These are phyloP conservation scores for Aspergillus sp. DNA, from an alignment of 2,329 filamentous ascomycete genomes.

Conservation along the genomic window DNA sequence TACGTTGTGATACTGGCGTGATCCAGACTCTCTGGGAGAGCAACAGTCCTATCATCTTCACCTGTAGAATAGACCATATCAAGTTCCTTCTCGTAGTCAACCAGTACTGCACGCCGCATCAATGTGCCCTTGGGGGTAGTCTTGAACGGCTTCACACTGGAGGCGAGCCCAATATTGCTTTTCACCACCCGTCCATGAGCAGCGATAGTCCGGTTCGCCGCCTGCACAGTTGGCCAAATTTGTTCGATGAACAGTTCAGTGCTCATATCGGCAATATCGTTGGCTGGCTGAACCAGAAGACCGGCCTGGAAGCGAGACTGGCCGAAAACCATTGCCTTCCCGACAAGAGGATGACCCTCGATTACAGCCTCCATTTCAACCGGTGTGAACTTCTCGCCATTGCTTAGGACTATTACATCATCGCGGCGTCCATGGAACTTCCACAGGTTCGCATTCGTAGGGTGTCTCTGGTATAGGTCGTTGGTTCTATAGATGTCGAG, in stretches of 20 bases:
- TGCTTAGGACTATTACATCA: conserved; percentile 25
- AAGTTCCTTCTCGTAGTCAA: conserved; percentile 9
- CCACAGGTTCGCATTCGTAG: conserved; percentile 25
- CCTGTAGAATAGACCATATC: neutral
- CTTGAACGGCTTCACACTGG: conserved; percentile 2
- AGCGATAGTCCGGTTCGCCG: conserved; percentile 2
- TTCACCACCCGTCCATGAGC: conserved; percentile 6
- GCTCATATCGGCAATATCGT: neutral
- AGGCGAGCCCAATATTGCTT: conserved; percentile 2
- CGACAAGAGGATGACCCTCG: conserved; percentile 16
- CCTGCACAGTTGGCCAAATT: conserved; percentile 10
- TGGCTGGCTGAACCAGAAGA: conserved; percentile 16
- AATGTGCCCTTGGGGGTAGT: conserved; percentile 8
- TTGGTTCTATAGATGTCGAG: conserved; percentile 25
- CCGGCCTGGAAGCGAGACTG: conserved; percentile 18
- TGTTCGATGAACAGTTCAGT: conserved; percentile 4
- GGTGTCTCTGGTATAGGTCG: conserved; percentile 20
- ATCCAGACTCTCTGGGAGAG: neutral
- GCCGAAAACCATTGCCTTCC: conserved; percentile 18
- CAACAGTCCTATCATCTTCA: neutral
- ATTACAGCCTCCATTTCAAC: conserved; percentile 17
- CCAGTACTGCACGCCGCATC: neutral
- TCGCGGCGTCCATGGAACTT: conserved; percentile 23
- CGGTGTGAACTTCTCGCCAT: conserved; percentile 22
- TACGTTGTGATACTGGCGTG: neutral